phyloP scores from a whole-genome alignment of 1,139 yeast species.

The Scheffersomyces lignicola region DNA sequence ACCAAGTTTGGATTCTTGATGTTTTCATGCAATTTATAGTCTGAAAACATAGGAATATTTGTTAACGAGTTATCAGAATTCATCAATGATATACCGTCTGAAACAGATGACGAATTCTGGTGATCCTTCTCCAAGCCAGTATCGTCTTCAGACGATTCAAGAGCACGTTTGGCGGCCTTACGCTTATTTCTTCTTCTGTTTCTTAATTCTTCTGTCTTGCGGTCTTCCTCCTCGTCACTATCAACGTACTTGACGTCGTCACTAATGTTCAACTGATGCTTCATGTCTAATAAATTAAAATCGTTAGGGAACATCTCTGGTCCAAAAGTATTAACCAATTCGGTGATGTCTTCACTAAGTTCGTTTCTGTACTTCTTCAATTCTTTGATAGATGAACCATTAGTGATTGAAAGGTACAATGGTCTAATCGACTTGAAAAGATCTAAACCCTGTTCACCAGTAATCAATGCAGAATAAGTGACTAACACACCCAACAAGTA shows the following conservation, averaged over 20 bases:
- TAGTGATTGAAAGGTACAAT: slow-evolving; percentile 67
- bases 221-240: slow-evolving; percentile 57
- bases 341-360: slow-evolving; percentile 44
- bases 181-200: slow-evolving; percentile 39
- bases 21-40: slow-evolving; percentile 40
- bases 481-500: slow-evolving; percentile 64
- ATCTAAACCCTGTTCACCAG: slow-evolving; percentile 94
- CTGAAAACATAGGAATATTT: slow-evolving; percentile 56
- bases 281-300: slow-evolving; percentile 43
- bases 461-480: slow-evolving; percentile 82
- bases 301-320: slow-evolving; percentile 48
- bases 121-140: slow-evolving; percentile 19
- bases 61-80: slow-evolving; percentile 55
- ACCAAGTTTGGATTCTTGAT: slow-evolving; percentile 25
- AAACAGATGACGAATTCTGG: slow-evolving; percentile 36
- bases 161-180: slow-evolving; percentile 21
- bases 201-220: slow-evolving; percentile 54
- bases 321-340: slow-evolving; percentile 45
- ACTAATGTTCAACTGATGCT: slow-evolving; percentile 27
- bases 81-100: slow-evolving; percentile 55
- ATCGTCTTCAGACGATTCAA: slow-evolving; percentile 13
- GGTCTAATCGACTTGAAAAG: slow-evolving; percentile 82
- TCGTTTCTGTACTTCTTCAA: slow-evolving; percentile 43
- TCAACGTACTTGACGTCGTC: slow-evolving; percentile 33
- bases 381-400: slow-evolving; percentile 59